phyloP scores from a whole-genome alignment of 768 basidiomycete genomes.

The Tylopilus subfusipes region DNA sequence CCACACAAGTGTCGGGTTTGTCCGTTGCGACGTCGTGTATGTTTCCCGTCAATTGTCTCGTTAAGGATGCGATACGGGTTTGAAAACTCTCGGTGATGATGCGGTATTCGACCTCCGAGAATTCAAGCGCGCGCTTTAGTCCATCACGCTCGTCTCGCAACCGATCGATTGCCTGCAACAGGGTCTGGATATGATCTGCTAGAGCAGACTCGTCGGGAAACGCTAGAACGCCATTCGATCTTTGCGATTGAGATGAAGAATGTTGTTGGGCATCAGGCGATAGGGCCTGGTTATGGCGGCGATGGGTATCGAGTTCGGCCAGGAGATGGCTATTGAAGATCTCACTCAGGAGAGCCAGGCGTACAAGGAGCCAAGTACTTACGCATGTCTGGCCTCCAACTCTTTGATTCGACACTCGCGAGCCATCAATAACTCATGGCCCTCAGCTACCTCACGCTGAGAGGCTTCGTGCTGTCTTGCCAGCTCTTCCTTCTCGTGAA shows the following conservation, averaged over 20 bases:
- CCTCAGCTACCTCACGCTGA: conserved; percentile 31
- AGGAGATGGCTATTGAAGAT: conserved; percentile 18
- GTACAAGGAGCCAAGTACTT: conserved; percentile 8
- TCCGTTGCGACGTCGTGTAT: conserved; percentile 14
- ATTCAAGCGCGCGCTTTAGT: conserved; percentile 61
- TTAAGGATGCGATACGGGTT: conserved; percentile 40
- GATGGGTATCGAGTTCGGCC: conserved; percentile 14
- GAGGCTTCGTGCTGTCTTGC: conserved; percentile 41
- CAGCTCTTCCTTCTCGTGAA: conserved; percentile 52
- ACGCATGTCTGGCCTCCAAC: conserved; percentile 27
- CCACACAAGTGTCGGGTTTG: background rate
- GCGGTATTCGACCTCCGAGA: conserved; percentile 62
- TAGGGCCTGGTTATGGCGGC: background rate
- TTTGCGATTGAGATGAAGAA: background rate
- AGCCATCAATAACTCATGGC: conserved; percentile 18
- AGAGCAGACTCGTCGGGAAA: conserved; percentile 23
- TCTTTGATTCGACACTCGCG: conserved; percentile 25
- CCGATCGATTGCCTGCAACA: conserved; percentile 62
- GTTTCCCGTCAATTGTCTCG: conserved; percentile 23
- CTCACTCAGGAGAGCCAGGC: background rate
- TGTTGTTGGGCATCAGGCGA: conserved; percentile 1
- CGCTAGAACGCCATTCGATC: background rate
- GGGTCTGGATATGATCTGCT: conserved; percentile 47
- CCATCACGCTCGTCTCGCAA: conserved; percentile 64
- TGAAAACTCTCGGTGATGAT: conserved; percentile 61